Conservation (phyloP, 192 early-diverging fungal genomes). For the Coemansia sp. region DNA sequence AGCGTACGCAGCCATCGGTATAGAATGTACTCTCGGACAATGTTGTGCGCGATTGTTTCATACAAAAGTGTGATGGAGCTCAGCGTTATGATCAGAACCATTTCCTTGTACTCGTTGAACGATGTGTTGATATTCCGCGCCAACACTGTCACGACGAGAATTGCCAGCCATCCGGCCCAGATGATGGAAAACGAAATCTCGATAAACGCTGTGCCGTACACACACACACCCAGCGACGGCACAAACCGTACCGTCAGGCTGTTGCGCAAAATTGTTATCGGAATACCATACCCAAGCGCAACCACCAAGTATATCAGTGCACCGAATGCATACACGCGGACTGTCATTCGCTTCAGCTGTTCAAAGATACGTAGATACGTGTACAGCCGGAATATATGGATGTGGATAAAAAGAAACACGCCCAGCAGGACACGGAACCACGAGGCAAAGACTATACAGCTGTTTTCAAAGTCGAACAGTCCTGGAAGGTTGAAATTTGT, state of each 20-base stretch:
- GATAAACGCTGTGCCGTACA: conserved; percentile 22
- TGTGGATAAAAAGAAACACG: conserved; percentile 29
- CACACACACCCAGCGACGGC: conserved; percentile 5
- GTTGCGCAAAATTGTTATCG: conserved; percentile 22
- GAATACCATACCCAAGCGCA: conserved; percentile 20
- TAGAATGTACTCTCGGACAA: conserved; percentile 20
- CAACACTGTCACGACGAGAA: conserved; percentile 14
- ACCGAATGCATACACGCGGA: conserved; percentile 8
- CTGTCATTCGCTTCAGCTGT: conserved; percentile 12
- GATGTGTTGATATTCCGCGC: conserved; percentile 51
- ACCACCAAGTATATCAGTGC: conserved; percentile 4
- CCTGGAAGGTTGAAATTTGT: conserved; percentile 34
- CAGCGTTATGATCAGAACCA: conserved; percentile 33
- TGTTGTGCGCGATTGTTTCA: conserved; percentile 35
- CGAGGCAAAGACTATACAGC: conserved; percentile 32
- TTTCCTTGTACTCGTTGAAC: conserved; percentile 51
- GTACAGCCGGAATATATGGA: conserved; percentile 39
- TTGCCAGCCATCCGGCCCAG: conserved; percentile 32
- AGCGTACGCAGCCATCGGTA: conserved; percentile 32
- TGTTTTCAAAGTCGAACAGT: conserved; percentile 8
- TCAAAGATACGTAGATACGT: conserved; percentile 45
- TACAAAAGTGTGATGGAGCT: conserved; percentile 21
- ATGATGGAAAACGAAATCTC: conserved; percentile 44
- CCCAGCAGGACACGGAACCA: conserved; percentile 45
- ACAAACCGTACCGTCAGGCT: conserved; percentile 21